Evolutionary conservation across 345 rosid genomes (phyloP), one percentile per base, ranked within the genome.

Genomic region (Acer negundo): DNA sequence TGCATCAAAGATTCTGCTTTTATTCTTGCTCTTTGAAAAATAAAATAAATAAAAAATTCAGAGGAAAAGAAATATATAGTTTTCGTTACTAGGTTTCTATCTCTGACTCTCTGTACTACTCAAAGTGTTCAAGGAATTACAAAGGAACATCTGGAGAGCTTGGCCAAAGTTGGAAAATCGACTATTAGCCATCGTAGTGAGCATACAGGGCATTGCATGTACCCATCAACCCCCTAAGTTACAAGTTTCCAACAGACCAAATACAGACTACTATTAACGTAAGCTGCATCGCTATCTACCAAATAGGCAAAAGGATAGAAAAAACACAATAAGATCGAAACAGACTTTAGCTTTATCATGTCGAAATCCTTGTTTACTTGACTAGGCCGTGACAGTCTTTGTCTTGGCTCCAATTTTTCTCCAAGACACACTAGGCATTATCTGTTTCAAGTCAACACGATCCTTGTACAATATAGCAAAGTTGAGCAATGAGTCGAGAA

Each of bases 341-440:
- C 8, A 24, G 22, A 70, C 38, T 28, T 49, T 31, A 31, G 6
- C 61, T 28, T 47, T 53, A 72, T 66, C 16, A 51, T 20, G 4
- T 40, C n/a, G 58, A 31, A 23, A n/a, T 63, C 40, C 19, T 46
- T 44, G 58, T 72, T 22, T 56, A 20, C 70, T 67, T 65, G 35
- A 73, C 79, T 81, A 90, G 22, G 90, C 85, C 23, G 87, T 47
- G 82, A 91, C 83, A 40, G 98, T 92, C 80, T 91, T 91, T 1
- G 94, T 90, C 85, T 92, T 92, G 80, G 77, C 94, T 46, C 99
- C 95, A 40, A 89, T 91, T 86, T 94, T 88, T 80, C 81, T 90
- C 99, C 99, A 96, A 20, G 98, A 96, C 75, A 96, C 93, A 78
- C 75, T 85, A 7, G 99, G 97, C 99, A 96, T 96, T 82, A 96